Base-by-base conservation (phyloP, 371 early-diverging fungal genomes). In the Mucor indicus region DNA sequence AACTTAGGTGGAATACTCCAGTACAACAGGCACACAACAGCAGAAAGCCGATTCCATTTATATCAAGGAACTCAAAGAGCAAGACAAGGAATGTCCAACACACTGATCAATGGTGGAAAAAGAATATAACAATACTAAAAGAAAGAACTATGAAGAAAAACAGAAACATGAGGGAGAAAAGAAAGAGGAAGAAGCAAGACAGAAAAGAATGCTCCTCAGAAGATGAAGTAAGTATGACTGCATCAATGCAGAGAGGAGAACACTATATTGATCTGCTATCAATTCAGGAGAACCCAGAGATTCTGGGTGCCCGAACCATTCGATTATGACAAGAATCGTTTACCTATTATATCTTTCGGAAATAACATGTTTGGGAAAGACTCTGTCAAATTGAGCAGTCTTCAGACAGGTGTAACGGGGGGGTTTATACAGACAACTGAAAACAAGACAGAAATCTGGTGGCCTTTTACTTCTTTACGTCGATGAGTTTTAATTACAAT, bases 311-410 rank as follows among this genome's bases (percentile, higher is more conserved):
- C 40, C 20, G 40, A 40, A 19, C 8, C 20, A 23, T 40, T 40
- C 16, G 1, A 23, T 4, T 19, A 43, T 9, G 3, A 29, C 0
- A 43, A 30, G 16, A n/a, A 2, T 7, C 27, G 23, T 4, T 16
- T 29, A 43, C 29, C 43, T 1, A 30, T 43, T 19, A 17, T 43
- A 9, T 27, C 15, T 43, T 43, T 43, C 17, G 29, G 17, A 12
- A 30, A 27, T 13, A 16, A 30, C 16, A 43, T 43, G 43, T 43
- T 43, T 19, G 43, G 29, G 4, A 43, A 43, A 21, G 38, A 20
- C 38, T 11, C 33, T n/a, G n/a, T n/a, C n/a, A n/a, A n/a, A n/a
- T n/a, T n/a, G n/a, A n/a, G n/a, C n/a, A n/a, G n/a, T n/a, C n/a
- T n/a, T n/a, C n/a, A n/a, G n/a, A n/a, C n/a, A n/a, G n/a, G n/a